phyloP scores from a whole-genome alignment of 768 basidiomycete species.

The Pleurotus platypus region DNA sequence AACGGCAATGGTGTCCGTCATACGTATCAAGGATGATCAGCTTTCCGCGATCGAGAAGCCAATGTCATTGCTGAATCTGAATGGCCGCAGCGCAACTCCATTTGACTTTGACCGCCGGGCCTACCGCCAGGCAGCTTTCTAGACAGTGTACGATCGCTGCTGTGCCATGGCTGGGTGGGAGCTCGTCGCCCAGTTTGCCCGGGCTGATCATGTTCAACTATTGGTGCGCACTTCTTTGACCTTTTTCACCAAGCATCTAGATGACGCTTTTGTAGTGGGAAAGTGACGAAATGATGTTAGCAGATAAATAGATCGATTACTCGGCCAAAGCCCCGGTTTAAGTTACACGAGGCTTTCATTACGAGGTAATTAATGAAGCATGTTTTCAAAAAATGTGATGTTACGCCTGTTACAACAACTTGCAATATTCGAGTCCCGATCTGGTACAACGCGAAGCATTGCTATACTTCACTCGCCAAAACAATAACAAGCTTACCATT shows the following conservation, averaged over 20 bases:
- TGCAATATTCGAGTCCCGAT: slow-evolving; percentile 14
- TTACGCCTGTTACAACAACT: neutral
- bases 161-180: no score
- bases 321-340: slow-evolving; percentile 8
- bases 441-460: slow-evolving; percentile 10
- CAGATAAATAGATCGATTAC: slow-evolving; percentile 9
- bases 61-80: no score
- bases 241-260: neutral
- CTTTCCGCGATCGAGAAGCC: no score
- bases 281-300: slow-evolving; percentile 3
- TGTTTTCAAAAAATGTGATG: slow-evolving; percentile 1
- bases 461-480: slow-evolving; percentile 8
- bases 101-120: no score
- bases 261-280: slow-evolving; percentile 4
- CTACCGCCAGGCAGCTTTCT: no score
- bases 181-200: no score
- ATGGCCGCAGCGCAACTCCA: no score
- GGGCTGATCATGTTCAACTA: no score
- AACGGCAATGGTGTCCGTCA: neutral
- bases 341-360: slow-evolving; percentile 8
- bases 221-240: neutral
- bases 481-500: slow-evolving; percentile 35
- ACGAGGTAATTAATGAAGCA: slow-evolving; percentile 6
- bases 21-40: neutral
- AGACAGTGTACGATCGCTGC: no score